phyloP scores from a whole-genome alignment of 495 filamentous ascomycete genomes.

The Hypoxylon crocopeplum region DNA sequence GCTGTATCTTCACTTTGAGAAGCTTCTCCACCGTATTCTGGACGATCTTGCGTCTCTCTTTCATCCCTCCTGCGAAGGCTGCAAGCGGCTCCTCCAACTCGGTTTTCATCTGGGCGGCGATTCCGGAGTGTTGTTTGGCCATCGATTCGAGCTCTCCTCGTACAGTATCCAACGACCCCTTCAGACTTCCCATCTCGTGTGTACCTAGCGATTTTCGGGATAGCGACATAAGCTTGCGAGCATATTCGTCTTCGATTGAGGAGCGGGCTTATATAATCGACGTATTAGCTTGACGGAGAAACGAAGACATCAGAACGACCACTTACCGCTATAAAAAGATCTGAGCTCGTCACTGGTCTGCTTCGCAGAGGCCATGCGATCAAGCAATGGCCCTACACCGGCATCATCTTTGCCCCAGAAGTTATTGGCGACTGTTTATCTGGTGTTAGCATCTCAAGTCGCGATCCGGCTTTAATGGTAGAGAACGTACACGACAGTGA shows the following conservation, averaged over 20 bases:
- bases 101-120: constrained; percentile 91
- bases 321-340: constrained; percentile 85
- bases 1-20: constrained; percentile 89
- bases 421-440: constrained; percentile 87
- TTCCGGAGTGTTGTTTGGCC: constrained; percentile 88
- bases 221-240: constrained; percentile 86
- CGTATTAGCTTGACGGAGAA: neutral
- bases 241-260: constrained; percentile 96
- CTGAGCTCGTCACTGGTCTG: constrained; percentile 94
- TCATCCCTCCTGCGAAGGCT: constrained; percentile 91
- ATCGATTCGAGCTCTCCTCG: constrained; percentile 93
- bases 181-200: constrained; percentile 84
- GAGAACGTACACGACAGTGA: constrained; percentile 39
- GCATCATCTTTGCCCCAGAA: constrained; percentile 99
- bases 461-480: neutral
- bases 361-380: constrained; percentile 96
- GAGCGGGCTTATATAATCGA: constrained; percentile 71
- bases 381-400: constrained; percentile 87
- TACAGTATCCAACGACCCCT: constrained; percentile 81
- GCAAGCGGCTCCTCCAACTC: constrained; percentile 95
- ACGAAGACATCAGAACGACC: neutral
- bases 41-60: constrained; percentile 95
- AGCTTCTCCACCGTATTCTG: constrained; percentile 92
- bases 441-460: constrained; percentile 17
- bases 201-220: constrained; percentile 90